phyloP scores from a whole-genome alignment of 331 rosid species.

The Malus hybrid region DNA sequence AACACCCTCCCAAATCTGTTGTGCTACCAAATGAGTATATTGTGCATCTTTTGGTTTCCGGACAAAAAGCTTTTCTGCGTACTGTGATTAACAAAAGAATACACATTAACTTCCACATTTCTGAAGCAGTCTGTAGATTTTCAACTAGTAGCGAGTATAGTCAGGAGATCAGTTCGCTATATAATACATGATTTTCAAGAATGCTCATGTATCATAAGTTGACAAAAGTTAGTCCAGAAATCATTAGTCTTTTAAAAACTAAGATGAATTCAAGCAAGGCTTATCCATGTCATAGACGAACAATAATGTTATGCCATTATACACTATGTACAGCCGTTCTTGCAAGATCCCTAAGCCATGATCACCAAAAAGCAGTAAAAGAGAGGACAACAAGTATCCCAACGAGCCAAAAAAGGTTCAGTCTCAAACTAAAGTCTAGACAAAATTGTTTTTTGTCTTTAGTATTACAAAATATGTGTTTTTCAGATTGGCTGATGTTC shows the following conservation, averaged over 20 bases:
- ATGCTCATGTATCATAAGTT: neutral
- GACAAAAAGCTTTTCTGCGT: conserved; percentile 87
- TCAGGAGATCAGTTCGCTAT: neutral
- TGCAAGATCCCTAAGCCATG: neutral
- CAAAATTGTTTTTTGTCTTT: neutral
- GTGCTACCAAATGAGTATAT: conserved; percentile 63
- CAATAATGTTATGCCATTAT: neutral
- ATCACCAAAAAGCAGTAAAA: neutral
- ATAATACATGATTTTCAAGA: neutral
- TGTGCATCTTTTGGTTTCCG: conserved; percentile 78
- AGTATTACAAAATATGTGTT: neutral
- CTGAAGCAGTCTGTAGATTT: neutral
- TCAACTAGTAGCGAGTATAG: neutral
- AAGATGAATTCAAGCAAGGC: neutral
- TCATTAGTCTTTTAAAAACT: neutral
- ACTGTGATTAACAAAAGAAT: conserved; percentile 42
- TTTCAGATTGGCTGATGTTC: neutral
- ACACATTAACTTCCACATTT: conserved; percentile 3
- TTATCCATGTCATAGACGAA: neutral
- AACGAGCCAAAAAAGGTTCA: neutral
- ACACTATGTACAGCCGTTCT: neutral
- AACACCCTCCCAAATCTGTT: conserved; percentile 89
- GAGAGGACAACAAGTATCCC: neutral
- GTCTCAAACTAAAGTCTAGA: neutral
- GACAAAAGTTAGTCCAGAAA: neutral